phyloP scores from a whole-genome alignment of 768 basidiomycete genomes.

The Tulasnella sp. region DNA sequence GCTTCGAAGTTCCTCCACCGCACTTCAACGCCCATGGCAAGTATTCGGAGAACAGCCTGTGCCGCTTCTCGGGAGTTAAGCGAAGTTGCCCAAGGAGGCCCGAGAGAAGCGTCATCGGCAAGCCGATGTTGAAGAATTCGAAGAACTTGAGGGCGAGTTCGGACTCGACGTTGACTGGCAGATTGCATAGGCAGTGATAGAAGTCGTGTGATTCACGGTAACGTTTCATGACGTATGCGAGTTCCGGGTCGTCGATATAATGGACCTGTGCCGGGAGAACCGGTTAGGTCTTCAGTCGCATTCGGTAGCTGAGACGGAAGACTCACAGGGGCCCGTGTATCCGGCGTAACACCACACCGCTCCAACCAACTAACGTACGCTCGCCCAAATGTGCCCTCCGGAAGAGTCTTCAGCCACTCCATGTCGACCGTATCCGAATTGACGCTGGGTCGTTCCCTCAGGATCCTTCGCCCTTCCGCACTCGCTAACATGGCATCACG shows the following conservation, averaged over 20 bases:
- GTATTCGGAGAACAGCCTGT: constrained; percentile 73
- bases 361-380: constrained; percentile 91
- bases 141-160: constrained; percentile 95
- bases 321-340: constrained; percentile 86
- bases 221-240: constrained; percentile 97
- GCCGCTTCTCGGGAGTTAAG: constrained; percentile 56
- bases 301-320: not conserved
- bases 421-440: constrained; percentile 78
- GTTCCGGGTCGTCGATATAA: constrained; percentile 91
- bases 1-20: constrained; percentile 65
- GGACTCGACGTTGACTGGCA: constrained; percentile 87
- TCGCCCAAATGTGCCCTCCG: constrained; percentile 81
- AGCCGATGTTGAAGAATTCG: constrained; percentile 87
- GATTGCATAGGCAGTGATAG: constrained; percentile 87
- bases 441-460: constrained; percentile 82
- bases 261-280: constrained; percentile 63
- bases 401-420: constrained; percentile 62
- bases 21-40: constrained; percentile 91
- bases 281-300: not conserved
- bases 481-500: constrained; percentile 77
- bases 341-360: constrained; percentile 85
- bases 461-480: constrained; percentile 79
- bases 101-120: constrained; percentile 85
- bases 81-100: constrained; percentile 79
- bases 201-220: constrained; percentile 99